A percentile compares a stretch with the other conserved stretches of the same genome.
These are phyloP conservation scores for Saprolegnia parasitica DNA, from an alignment of 352 stramenopile species.

Conservation along the genomic window DNA sequence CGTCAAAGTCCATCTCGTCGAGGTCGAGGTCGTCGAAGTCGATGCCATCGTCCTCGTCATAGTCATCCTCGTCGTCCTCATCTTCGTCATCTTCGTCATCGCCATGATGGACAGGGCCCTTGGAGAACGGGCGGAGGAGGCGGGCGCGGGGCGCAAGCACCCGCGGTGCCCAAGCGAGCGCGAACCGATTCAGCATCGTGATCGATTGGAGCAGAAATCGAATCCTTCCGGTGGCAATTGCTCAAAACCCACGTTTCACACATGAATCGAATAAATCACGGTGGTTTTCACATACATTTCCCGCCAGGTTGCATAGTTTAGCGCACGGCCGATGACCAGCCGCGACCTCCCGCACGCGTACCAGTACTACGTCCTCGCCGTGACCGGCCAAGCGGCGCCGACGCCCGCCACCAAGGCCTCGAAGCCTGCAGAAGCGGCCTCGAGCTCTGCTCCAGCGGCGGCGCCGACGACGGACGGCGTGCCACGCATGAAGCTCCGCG, in stretches of 20 bases:
- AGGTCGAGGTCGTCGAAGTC: slow-evolving; percentile 41
- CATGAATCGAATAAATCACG: no score
- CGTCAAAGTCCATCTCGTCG: slow-evolving; percentile 25
- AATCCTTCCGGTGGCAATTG: not conserved
- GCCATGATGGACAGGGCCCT: slow-evolving; percentile 30
- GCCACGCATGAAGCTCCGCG: slow-evolving; percentile 40
- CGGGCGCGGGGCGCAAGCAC: slow-evolving; percentile 1
- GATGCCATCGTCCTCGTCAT: slow-evolving; percentile 44
- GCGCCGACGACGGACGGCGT: slow-evolving; percentile 15
- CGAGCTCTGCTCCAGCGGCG: not conserved
- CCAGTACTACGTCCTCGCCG: slow-evolving; percentile 18
- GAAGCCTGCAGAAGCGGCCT: not conserved
- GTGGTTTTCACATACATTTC: not conserved
- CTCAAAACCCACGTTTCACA: no score
- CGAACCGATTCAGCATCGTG: slow-evolving; percentile 23
- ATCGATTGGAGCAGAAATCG: slow-evolving; percentile 19
- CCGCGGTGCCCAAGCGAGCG: slow-evolving; percentile 3
- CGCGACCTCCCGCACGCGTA: not conserved
- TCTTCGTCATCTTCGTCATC: slow-evolving; percentile 41
- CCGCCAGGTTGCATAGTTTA: not conserved
- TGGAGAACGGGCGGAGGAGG: slow-evolving; percentile 9
- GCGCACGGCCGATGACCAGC: not conserved
- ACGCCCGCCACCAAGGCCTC: no score
- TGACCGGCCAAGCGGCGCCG: not conserved
- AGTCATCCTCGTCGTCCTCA: slow-evolving; percentile 29